Percentiles rank a stretch among this genome's conserved stretches.
Evolutionary conservation across 2,329 filamentous ascomycete species (phyloP).

Genomic region (Aspergillus arachidicola): DNA sequence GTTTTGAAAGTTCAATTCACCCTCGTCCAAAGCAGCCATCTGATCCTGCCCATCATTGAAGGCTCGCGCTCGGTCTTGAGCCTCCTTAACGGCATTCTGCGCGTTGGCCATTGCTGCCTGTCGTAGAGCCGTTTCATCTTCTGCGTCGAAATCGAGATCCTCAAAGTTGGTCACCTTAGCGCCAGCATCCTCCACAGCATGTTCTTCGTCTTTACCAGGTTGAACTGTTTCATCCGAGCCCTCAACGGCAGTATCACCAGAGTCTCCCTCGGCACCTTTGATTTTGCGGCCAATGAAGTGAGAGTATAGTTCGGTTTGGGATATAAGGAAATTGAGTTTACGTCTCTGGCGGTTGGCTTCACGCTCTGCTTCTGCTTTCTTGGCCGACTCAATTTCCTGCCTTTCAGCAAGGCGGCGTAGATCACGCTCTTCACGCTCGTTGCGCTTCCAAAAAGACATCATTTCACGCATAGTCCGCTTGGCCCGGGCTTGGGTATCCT

Average conservation of each 20-base stretch:
- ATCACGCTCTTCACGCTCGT: constrained; percentile 95
- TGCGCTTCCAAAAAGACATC: constrained; percentile 99
- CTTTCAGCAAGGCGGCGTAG: constrained; percentile 90
- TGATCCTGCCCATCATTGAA: constrained; percentile 77
- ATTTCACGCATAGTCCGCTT: constrained; percentile 99
- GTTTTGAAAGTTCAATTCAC: constrained; percentile 99
- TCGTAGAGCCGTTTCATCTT: constrained; percentile 80
- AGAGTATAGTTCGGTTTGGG: constrained; percentile 96
- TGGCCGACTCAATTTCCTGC: constrained; percentile 93
- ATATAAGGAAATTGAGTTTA: constrained; percentile 99
- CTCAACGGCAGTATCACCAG: constrained; percentile 75
- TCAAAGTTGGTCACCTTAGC: constrained; percentile 90
- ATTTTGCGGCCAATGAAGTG: constrained; percentile 99
- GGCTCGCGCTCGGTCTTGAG: constrained; percentile 85
- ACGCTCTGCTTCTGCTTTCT: constrained; percentile 94
- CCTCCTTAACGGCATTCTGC: constrained; percentile 91
- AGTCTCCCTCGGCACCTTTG: constrained; percentile 94
- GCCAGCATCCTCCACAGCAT: constrained; percentile 53
- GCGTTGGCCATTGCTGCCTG: constrained; percentile 92
- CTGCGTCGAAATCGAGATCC: constrained; percentile 91
- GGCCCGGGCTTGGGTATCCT: constrained; percentile 93
- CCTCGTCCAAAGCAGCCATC: constrained; percentile 80
- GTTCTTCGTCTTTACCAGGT: constrained; percentile 32
- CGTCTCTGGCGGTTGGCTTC: constrained; percentile 97
- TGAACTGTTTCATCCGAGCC: constrained; percentile 50